Base-by-base conservation (phyloP, 257 asterid genomes). In the Nicotiana tabacum region DNA sequence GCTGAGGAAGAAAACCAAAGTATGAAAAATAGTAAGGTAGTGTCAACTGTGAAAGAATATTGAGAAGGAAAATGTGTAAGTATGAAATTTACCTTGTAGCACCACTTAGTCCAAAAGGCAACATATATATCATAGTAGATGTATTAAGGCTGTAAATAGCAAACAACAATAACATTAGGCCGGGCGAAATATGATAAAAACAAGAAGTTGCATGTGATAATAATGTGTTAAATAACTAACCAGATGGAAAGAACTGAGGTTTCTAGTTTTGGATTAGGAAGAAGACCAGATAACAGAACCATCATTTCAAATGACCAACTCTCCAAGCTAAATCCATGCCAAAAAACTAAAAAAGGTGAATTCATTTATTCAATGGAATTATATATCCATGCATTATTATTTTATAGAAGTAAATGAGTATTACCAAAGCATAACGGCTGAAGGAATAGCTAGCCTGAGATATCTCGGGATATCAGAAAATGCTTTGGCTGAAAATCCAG, bases 271-370 rank as follows among this genome's bases (percentile, higher is more conserved):
- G 96, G 97, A 85, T 93, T 87, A 0, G 96, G 96, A 5, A 93
- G 94, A 83, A 90, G 92, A 4, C 97, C 97, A 16, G 94, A 87
- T 21, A 91, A 89, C 30, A 93, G 83, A 62, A 93, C 97, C 96
- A 90, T 91, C 79, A 90, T 88, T 83, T 90, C 96, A 21, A 90
- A 93, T 0, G 96, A 93, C 96, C 96, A 93, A 21, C 87, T 87
- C 90, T 93, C 97, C 88, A 91, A 87, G 84, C 93, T 93, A 90
- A 53, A 53, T 12, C 57, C 15, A 53, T 53, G 1, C 35, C 3
- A 7, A 3, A 13, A 53, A 51, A 29, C 30, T 29, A 1, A 51
- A 51, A 48, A 0, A 48, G 2, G 11, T 15, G 2, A 51, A 51
- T 51, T 53, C 17, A 13, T 53, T 53, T 5, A 53, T 53, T 53